phyloP scores from a whole-genome alignment of 352 stramenopile genomes.

The Globisporangium cylindrosporum region DNA sequence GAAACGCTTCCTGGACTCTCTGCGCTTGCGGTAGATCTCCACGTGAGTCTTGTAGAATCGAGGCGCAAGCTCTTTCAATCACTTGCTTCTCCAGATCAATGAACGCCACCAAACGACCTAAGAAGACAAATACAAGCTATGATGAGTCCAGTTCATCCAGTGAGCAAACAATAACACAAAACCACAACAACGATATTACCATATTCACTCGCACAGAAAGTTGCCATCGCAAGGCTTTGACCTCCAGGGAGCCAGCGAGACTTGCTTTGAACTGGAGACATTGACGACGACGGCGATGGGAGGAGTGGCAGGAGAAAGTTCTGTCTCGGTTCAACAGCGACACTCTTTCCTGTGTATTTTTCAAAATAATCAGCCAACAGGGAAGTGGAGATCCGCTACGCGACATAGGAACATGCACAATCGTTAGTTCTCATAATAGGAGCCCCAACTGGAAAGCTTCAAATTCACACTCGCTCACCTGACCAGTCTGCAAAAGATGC shows the following conservation, averaged over 20 bases:
- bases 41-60: slow-evolving; percentile 6
- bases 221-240: background rate
- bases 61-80: slow-evolving; percentile 24
- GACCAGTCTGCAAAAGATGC: slow-evolving; percentile 11
- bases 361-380: slow-evolving; percentile 9
- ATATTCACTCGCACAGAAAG: background rate
- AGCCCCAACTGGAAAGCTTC: background rate
- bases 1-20: background rate
- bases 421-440: background rate
- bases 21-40: slow-evolving; percentile 4
- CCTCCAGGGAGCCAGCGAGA: slow-evolving; percentile 12
- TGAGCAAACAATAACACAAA: background rate
- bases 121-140: background rate
- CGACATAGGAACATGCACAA: background rate
- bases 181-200: background rate
- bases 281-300: background rate
- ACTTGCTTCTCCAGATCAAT: slow-evolving; percentile 41
- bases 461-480: slow-evolving; percentile 7
- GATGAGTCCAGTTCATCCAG: no score
- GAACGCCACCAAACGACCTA: slow-evolving; percentile 31
- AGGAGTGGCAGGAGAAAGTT: background rate
- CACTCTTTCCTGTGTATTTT: slow-evolving; percentile 7
- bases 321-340: background rate
- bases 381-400: slow-evolving; percentile 7
- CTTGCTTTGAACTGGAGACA: background rate